These are phyloP conservation scores for Saitozyma sp. DNA, from an alignment of 768 basidiomycete genomes.

Conservation along the genomic window DNA sequence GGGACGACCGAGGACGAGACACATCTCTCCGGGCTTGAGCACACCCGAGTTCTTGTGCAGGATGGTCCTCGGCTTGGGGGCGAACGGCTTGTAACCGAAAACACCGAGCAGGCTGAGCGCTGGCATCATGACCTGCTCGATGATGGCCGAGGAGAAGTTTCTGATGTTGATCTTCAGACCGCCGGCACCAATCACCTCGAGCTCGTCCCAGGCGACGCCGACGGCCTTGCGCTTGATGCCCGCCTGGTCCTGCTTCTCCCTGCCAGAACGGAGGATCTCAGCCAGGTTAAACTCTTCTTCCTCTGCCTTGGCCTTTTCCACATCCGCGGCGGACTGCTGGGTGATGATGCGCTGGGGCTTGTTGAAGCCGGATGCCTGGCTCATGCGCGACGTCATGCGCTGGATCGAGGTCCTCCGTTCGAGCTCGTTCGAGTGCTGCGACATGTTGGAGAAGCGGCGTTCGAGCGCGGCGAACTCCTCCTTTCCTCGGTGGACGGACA, in stretches of 20 bases:
- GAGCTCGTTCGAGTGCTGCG: conserved; percentile 35
- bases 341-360: conserved; percentile 6
- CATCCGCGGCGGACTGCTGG: conserved; percentile 9
- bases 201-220: conserved; percentile 47
- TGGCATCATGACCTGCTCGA: conserved; percentile 59
- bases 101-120: conserved; percentile 62
- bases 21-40: conserved; percentile 66
- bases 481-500: conserved; percentile 36
- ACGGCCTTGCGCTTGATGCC: conserved; percentile 55
- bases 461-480: conserved; percentile 43
- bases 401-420: conserved; percentile 22
- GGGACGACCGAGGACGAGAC: conserved; percentile 76
- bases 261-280: conserved; percentile 36
- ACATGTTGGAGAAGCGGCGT: conserved; percentile 36
- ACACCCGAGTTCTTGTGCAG: conserved; percentile 62
- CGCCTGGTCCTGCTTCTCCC: conserved; percentile 40
- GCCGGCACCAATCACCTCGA: conserved; percentile 53
- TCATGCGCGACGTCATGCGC: conserved; percentile 7
- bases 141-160: conserved; percentile 54
- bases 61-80: conserved; percentile 60
- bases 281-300: conserved; percentile 53
- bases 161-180: conserved; percentile 55
- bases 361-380: conserved; percentile 10
- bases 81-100: conserved; percentile 59
- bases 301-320: conserved; percentile 45